A percentile compares a stretch with the other conserved stretches of the same genome.
These are phyloP conservation scores for Pneumocystis jirovecii DNA, from an alignment of 1,139 yeast species.

Conservation along the genomic window DNA sequence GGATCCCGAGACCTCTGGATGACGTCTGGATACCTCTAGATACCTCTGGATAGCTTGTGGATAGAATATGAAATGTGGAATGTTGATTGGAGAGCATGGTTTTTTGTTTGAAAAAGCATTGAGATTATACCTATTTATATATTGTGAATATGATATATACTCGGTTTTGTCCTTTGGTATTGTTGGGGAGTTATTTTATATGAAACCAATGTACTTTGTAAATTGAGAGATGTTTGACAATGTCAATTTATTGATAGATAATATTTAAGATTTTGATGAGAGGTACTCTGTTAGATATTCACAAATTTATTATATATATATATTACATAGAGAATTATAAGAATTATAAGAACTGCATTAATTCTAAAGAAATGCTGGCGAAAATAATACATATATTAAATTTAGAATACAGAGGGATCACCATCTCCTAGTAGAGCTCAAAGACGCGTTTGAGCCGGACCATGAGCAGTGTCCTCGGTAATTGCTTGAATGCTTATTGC, in stretches of 20 bases:
- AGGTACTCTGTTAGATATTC: no score
- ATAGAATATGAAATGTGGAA: no score
- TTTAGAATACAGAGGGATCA: background rate
- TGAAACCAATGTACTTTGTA: background rate
- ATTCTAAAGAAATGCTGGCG: background rate
- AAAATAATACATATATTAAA: background rate
- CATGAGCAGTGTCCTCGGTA: slow-evolving; percentile 26
- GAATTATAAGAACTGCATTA: no score
- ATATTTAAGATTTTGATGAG: no score
- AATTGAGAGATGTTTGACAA: background rate
- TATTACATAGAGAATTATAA: background rate
- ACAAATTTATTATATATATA: background rate
- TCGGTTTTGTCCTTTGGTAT: background rate
- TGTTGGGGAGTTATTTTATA: background rate
- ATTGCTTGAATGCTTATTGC: slow-evolving; percentile 37
- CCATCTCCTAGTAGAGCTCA: background rate
- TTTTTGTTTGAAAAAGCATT: background rate
- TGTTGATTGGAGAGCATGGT: background rate
- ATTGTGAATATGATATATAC: background rate
- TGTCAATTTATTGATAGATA: no score
- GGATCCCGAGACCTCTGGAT: background rate
- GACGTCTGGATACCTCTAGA: no score
- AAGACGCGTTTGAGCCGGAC: slow-evolving; percentile 4
- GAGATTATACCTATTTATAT: background rate
- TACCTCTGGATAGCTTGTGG: no score